Evolutionary conservation across 2,329 filamentous ascomycete species (phyloP).

Genomic region (Botryotinia calthae): DNA sequence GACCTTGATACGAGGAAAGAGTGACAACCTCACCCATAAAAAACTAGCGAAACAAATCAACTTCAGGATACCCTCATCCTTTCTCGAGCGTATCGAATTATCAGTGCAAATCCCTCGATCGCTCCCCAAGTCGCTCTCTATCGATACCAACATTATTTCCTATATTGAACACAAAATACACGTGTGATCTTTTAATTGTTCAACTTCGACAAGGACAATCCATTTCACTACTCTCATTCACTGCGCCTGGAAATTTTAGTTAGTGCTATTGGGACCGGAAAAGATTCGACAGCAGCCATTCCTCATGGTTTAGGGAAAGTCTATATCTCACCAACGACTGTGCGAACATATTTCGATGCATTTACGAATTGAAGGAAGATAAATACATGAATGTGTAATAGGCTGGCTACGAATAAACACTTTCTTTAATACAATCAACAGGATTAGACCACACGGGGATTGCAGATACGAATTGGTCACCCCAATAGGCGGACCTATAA

Average conservation of each 20-base stretch:
- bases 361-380: not conserved
- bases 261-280: not conserved
- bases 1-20: not conserved
- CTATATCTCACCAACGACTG: not conserved
- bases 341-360: slow-evolving; percentile 12
- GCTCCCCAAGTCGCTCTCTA: not conserved
- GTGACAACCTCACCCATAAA: not conserved
- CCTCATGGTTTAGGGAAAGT: not conserved
- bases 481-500: slow-evolving; percentile 2
- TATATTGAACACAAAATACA: not conserved
- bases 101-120: not conserved
- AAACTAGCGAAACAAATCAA: not conserved
- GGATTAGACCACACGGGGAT: not conserved
- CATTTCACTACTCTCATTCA: not conserved
- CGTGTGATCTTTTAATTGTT: not conserved
- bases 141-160: not conserved
- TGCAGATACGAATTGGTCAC: slow-evolving; percentile 2
- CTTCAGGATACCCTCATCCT: not conserved
- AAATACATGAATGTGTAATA: slow-evolving; percentile 2
- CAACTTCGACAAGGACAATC: not conserved
- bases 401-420: not conserved
- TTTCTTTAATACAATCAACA: not conserved
- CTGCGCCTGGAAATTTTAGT: not conserved
- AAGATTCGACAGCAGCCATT: not conserved
- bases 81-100: not conserved